Base-by-base conservation (phyloP, 2,329 filamentous ascomycete genomes). In the Beauveria rudraprayagi region DNA sequence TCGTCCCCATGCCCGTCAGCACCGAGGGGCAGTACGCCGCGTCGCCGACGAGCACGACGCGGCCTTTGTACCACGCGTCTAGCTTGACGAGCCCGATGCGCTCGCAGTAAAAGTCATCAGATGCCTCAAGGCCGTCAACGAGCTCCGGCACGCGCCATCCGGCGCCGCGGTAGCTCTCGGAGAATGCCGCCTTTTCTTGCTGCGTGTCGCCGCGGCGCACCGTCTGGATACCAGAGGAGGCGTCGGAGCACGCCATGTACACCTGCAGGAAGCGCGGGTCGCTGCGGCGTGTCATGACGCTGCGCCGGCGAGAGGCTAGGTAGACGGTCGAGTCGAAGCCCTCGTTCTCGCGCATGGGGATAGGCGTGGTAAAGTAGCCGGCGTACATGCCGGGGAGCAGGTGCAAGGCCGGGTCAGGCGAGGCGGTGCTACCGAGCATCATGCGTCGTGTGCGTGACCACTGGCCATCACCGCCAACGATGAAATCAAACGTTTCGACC, bases 401-500 rank as follows among this genome's bases (percentile, higher is more conserved):
- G 2, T 34, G 40, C 52, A 66, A 28, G n/a, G 71, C 64, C 0
- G 66, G 59, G 10, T 16, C 57, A 11, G 66, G 66, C 0, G 68
- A 44, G 4, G 17, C 50, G 17, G 66, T 66, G 0, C 67, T 43
- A 3, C 67, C 70, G 1, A 79, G 65, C 64, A 80, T 75, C 54
- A 74, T 72, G 52, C 69, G 75, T 19, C 81, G 75, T 2, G 77
- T 77, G 34, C 73, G 76, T 1, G 82, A 85, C 5, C 76, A 72
- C 48, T 80, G 75, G 0, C 83, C 83, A 62, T 86, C 83, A 3
- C 82, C 81, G 6, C 78, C 82, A 47, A 85, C 76, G 0, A 85
- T 64, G 0, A 85, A 66, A 65, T 85, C 82, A 54, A 75, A 85
- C 0, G 65, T 68, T 9, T 75, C 73, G 0, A 65, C 70, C 11